Base-by-base conservation (phyloP, 1,284 basidiomycete genomes). In the Somion occarium region DNA sequence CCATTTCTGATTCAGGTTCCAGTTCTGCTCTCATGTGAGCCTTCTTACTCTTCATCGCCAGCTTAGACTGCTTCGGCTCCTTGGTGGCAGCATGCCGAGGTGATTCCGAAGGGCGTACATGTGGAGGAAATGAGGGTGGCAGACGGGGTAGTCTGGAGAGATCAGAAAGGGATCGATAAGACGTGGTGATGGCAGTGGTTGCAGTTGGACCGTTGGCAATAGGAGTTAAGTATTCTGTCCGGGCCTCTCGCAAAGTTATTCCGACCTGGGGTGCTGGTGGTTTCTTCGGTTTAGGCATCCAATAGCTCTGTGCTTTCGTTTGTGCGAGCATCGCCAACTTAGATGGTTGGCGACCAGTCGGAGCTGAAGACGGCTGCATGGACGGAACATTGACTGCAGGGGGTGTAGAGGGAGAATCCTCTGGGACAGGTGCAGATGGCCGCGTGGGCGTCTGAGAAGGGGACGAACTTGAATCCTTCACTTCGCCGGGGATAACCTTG, bases 101-200 rank as follows among this genome's bases (percentile, higher is more conserved):
- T 51, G 46, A 2, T 57, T 45, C 19, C 47, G 53, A 22, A 49
- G 34, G 18, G 54, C 46, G 5, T 51, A 27, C 37, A 25, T 46
- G 4, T 49, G 52, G 12, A 37, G 26, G 23, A 51, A 46, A 22
- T 53, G 59, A 9, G 61, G 63, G 5, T 59, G 54, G 4, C 48
- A 59, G 22, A 60, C 54, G 46, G 59, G 57, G 12, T 56, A 55
- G 45, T 53, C 67, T 13, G 59, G 55, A 38, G 57, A 81, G 72
- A 56, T 74, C 81, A 59, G 76, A 78, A 37, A 83, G 70, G 7
- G 79, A 79, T 55, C 83, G 83, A 56, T 87, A 88, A 0, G 84
- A 82, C 1, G 88, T 90, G 0, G 86, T 89, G 59, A 89, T 90
- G 1, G 86, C 86, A 12, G 87, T 89, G 0, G 86, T 89, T 12